Percentiles rank a stretch among this genome's conserved stretches.
Evolutionary conservation across 2,329 filamentous ascomycete species (phyloP).

Genomic region (Fusarium redolens): DNA sequence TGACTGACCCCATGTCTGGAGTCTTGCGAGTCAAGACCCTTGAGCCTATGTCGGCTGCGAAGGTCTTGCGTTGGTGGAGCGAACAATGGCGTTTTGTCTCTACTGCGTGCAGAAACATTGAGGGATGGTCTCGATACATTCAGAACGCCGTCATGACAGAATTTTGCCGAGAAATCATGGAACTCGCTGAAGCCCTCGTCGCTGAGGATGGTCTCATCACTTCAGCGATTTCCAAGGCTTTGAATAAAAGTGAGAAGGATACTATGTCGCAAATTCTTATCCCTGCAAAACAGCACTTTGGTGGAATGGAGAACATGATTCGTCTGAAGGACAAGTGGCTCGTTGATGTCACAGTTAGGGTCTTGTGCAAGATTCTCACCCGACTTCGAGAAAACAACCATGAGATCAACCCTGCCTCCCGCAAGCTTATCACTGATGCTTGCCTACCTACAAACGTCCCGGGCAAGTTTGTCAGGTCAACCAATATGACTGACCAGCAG

Average conservation of each 20-base stretch:
- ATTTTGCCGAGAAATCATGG: conserved; percentile 95
- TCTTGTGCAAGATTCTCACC: conserved; percentile 85
- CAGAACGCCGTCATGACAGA: conserved; percentile 86
- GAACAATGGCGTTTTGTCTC: conserved; percentile 84
- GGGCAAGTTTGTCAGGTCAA: conserved; percentile 71
- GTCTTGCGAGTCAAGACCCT: conserved; percentile 67
- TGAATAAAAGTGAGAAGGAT: conserved; percentile 51
- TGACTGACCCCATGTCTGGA: conserved; percentile 68
- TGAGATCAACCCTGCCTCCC: conserved; percentile 71
- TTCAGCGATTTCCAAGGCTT: conserved; percentile 66
- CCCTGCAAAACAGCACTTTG: conserved; percentile 60
- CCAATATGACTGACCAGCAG: conserved; percentile 84
- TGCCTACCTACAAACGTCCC: conserved; percentile 67
- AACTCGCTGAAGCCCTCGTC: conserved; percentile 87
- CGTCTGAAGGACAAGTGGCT: conserved; percentile 89
- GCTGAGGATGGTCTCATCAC: conserved; percentile 87
- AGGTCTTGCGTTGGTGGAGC: conserved; percentile 83
- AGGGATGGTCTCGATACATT: conserved; percentile 81
- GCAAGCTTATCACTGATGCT: conserved; percentile 72
- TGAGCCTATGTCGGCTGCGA: conserved; percentile 69
- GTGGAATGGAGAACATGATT: conserved; percentile 87
- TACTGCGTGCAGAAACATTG: conserved; percentile 84
- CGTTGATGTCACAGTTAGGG: conserved; percentile 81
- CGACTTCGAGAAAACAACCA: conserved; percentile 83
- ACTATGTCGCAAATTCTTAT: conserved; percentile 54